phyloP scores from a whole-genome alignment of 202 grass and related monocot genomes.

The Panicum hallii region DNA sequence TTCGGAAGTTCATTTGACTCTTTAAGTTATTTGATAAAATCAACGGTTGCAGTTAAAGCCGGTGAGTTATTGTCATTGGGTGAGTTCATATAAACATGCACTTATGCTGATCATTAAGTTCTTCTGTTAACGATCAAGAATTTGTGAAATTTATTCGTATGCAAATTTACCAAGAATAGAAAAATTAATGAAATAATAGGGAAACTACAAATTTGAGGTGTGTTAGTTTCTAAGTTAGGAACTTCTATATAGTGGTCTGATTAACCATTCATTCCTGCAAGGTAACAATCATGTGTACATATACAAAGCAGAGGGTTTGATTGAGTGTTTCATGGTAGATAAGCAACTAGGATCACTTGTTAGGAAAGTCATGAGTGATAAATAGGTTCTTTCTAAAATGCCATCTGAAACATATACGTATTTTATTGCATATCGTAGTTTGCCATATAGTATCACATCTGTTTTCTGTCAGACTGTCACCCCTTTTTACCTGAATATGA shows the following conservation, averaged over 20 bases:
- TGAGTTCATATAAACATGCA: conserved; percentile 1
- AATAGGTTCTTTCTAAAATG: conserved; percentile 3
- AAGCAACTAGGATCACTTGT: background rate
- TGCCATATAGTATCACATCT: background rate
- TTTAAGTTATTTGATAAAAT: conserved; percentile 19
- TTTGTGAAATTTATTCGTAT: background rate
- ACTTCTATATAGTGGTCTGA: conserved; percentile 9
- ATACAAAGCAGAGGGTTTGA: background rate
- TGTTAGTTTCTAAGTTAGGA: background rate
- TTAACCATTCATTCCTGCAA: background rate
- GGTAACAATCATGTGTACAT: background rate
- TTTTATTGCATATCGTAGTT: background rate
- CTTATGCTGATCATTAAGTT: background rate
- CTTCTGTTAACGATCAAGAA: background rate
- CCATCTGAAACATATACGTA: background rate
- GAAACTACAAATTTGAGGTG: conserved; percentile 7
- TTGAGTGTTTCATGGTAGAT: conserved; percentile 16
- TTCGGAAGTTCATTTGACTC: conserved; percentile 9
- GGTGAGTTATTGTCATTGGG: background rate
- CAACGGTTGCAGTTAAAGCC: background rate
- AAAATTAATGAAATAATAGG: background rate
- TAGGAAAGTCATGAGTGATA: background rate
- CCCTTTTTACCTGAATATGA: background rate
- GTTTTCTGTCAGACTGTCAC: background rate
- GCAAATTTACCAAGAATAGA: background rate